Evolutionary conservation across 2,329 filamentous ascomycete genomes (phyloP).

Genomic region (Thielaviopsis euricoi): DNA sequence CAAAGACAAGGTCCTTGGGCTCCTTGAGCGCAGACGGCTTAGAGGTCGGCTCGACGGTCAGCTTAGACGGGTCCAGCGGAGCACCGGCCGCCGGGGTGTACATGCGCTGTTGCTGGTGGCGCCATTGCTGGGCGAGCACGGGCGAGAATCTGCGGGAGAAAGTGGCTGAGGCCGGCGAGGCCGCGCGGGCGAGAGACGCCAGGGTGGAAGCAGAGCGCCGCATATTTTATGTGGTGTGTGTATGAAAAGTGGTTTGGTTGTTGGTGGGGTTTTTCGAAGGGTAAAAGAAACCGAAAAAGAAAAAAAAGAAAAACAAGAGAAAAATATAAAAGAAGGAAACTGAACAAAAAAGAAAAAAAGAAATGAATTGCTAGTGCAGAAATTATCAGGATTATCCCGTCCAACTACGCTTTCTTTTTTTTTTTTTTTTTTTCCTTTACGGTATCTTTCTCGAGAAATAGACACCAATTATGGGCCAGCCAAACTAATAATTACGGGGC

Average conservation of each 20-base stretch:
- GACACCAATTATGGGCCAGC: background rate
- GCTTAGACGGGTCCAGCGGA: conserved; percentile 57
- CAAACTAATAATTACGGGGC: background rate
- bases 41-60: conserved; percentile 57
- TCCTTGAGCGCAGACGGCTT: conserved; percentile 60
- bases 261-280: background rate
- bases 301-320: background rate
- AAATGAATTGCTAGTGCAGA: too few species aligned
- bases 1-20: conserved; percentile 75
- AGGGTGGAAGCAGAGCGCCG: conserved; percentile 9
- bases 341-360: too few species aligned
- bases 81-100: conserved; percentile 31
- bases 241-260: background rate
- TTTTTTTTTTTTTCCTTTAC: too few species aligned
- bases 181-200: conserved; percentile 3
- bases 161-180: background rate
- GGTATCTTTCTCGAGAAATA: too few species aligned
- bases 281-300: background rate
- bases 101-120: background rate
- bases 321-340: background rate
- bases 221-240: background rate
- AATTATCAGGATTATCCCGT: too few species aligned
- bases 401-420: background rate
- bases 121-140: background rate
- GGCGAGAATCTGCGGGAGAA: background rate